These are phyloP conservation scores for Trichoderma virens DNA, from an alignment of 495 filamentous ascomycete species.

Conservation along the genomic window DNA sequence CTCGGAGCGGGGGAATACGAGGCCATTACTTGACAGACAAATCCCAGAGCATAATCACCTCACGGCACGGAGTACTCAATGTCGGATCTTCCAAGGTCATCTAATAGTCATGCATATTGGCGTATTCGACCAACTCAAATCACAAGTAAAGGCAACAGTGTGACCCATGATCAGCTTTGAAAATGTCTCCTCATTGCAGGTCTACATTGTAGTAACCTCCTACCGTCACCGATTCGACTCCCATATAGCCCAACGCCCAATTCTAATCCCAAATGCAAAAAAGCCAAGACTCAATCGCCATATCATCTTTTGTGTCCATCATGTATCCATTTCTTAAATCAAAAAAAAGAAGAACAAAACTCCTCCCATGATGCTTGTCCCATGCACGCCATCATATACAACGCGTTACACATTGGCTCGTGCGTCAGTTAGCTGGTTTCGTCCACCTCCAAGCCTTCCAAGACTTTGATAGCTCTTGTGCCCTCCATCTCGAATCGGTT, in stretches of 20 bases:
- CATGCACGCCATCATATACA: not conserved
- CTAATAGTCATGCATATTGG: no score
- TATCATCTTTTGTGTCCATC: not conserved
- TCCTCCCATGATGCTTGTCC: not conserved
- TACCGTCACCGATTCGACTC: not conserved
- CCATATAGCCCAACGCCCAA: not conserved
- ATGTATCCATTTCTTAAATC: not conserved
- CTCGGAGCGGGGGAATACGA: no score
- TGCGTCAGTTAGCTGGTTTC: not conserved
- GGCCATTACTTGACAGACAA: no score
- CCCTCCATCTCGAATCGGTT: constrained; percentile 76
- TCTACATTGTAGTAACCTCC: not conserved
- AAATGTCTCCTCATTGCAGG: not conserved
- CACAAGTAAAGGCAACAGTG: no score
- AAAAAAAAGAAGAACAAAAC: not conserved
- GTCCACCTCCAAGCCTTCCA: constrained; percentile 60
- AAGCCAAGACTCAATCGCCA: not conserved
- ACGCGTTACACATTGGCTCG: not conserved
- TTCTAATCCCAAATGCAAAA: not conserved
- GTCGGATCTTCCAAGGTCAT: no score
- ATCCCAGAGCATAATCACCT: no score
- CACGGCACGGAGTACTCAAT: no score
- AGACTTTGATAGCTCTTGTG: constrained; percentile 58
- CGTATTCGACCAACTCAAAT: no score
- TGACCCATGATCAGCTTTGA: no score